phyloP scores from a whole-genome alignment of 192 early-diverging fungal species.

The Coemansia sp. region DNA sequence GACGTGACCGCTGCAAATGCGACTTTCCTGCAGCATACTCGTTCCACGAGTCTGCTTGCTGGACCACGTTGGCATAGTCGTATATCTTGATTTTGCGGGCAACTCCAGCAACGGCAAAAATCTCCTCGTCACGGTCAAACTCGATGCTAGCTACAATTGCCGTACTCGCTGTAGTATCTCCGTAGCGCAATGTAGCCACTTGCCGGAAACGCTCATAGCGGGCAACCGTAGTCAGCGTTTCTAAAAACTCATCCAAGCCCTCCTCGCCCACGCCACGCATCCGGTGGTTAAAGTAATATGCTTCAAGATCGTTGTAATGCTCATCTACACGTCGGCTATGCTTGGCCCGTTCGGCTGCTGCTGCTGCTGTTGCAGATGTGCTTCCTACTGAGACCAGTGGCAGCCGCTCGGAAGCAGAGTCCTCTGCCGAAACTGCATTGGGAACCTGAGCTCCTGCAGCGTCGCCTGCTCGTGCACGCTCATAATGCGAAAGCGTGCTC shows the following conservation, averaged over 20 bases:
- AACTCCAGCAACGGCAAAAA: slow-evolving; percentile 92
- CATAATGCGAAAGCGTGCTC: slow-evolving; percentile 3
- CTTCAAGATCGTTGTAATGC: slow-evolving; percentile 70
- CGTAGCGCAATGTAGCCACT: slow-evolving; percentile 77
- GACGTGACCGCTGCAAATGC: slow-evolving; percentile 16
- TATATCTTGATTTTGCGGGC: slow-evolving; percentile 91
- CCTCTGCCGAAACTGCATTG: slow-evolving; percentile 13
- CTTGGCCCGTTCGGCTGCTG: slow-evolving; percentile 6
- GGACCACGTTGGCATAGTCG: slow-evolving; percentile 65
- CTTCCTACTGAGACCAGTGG: not conserved
- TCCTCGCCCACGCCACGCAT: slow-evolving; percentile 45
- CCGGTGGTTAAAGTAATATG: slow-evolving; percentile 69
- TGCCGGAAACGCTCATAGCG: slow-evolving; percentile 67
- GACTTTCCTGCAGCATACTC: slow-evolving; percentile 20
- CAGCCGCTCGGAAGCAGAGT: not conserved
- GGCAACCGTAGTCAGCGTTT: slow-evolving; percentile 68
- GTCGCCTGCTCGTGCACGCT: slow-evolving; percentile 9
- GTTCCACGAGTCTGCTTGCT: slow-evolving; percentile 48
- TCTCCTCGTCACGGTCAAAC: slow-evolving; percentile 91
- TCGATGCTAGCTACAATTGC: slow-evolving; percentile 92
- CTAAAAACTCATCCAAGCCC: slow-evolving; percentile 46
- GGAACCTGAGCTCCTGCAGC: slow-evolving; percentile 38
- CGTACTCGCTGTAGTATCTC: slow-evolving; percentile 63
- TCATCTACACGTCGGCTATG: slow-evolving; percentile 52
- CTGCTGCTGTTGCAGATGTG: not conserved